Base-by-base conservation (phyloP, 2,329 filamentous ascomycete species). In the Talaromyces piceae region DNA sequence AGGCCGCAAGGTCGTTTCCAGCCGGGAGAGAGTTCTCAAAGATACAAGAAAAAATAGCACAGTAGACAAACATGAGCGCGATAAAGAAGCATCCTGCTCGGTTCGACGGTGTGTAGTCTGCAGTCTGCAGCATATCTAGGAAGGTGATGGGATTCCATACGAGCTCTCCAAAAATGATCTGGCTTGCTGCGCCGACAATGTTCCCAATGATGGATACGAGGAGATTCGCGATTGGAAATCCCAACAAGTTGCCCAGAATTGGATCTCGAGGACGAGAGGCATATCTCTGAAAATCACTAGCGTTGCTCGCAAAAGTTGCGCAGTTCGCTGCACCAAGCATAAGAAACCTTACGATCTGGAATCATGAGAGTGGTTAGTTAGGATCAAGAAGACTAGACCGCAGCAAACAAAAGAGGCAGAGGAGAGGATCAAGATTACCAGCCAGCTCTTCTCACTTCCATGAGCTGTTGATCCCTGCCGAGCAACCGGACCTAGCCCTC, bases 261-360 rank as follows among this genome's bases (percentile, higher is more conserved):
- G 71, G 67, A 53, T 76, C 71, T 8, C 64, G 67, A 1, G 70
- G 67, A 39, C 65, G 67, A 0, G 49, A 57, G 0, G 73, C 67
- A 55, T 75, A 76, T 13, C 73, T 63, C 52, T 73, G 71, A 41
- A 74, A 69, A 56, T 75, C 71, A 0, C 71, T 66, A 3, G 70
- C 70, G 54, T 72, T 73, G 33, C 61, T 67, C n/a, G 59, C 57
- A 23, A 59, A 61, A 1, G 59, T 61, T 12, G 53, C 59, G 5
- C 56, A 57, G 28, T 51, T 56, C 5, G 58, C 59, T 5, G 57
- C 47, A 1, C 65, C 65, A 9, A 73, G 58, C 23, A 68, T 60
- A 46, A 73, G 55, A 59, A 71, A 70, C 20, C 64, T 64, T 30
- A 67, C 56, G 4, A 71, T 58, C 26, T n/a, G n/a, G n/a, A n/a